Conservation (phyloP, 768 basidiomycete species). For the Tulasnella sp. region DNA sequence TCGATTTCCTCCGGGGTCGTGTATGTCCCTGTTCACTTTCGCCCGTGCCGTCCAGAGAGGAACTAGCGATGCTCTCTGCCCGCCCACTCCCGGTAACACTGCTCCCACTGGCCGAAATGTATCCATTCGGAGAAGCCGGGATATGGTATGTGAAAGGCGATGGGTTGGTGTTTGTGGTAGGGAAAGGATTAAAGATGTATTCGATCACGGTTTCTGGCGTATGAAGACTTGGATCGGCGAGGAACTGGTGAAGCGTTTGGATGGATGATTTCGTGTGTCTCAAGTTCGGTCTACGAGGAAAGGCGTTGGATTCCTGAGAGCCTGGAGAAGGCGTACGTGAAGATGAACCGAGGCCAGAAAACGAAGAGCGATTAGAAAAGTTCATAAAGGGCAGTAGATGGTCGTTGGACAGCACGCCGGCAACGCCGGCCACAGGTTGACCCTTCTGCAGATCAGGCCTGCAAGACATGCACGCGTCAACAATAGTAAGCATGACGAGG, state of each 20-base stretch:
- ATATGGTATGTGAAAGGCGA: constrained; percentile 32
- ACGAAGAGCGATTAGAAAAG: background rate
- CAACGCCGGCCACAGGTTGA: constrained; percentile 58
- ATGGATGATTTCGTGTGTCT: background rate
- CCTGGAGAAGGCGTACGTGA: background rate
- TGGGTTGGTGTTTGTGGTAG: constrained; percentile 26
- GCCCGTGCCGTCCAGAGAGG: background rate
- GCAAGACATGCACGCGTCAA: background rate
- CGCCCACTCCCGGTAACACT: background rate
- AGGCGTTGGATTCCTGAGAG: background rate
- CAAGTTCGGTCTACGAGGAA: background rate
- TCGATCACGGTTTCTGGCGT: constrained; percentile 67
- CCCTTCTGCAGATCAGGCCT: constrained; percentile 53
- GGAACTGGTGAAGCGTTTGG: background rate
- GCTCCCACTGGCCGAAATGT: background rate
- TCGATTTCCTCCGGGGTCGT: background rate
- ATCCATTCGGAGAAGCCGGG: constrained; percentile 17
- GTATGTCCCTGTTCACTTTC: background rate
- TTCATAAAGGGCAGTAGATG: constrained; percentile 1
- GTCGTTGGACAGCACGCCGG: constrained; percentile 39
- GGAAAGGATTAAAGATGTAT: constrained; percentile 62
- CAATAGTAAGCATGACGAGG: background rate
- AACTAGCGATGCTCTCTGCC: background rate
- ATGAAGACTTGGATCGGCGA: constrained; percentile 23
- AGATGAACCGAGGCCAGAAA: background rate